Evolutionary conservation across 768 basidiomycete species (phyloP).

Genomic region (Gloeophyllum trabeum): DNA sequence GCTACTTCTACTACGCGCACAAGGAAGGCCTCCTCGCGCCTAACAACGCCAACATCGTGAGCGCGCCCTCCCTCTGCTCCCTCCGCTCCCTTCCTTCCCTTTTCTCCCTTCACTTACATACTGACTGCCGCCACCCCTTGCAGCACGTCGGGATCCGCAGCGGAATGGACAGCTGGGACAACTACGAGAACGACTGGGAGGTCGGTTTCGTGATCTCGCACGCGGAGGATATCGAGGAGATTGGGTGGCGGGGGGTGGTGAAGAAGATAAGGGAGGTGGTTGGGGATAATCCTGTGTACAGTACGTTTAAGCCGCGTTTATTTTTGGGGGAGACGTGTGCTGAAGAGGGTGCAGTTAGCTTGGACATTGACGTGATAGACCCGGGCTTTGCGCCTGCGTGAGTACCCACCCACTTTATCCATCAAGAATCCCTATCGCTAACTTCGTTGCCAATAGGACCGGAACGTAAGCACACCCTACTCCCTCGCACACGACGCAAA

Average conservation of each 20-base stretch:
- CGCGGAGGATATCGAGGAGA: conserved; percentile 22
- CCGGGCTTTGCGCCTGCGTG: conserved; percentile 14
- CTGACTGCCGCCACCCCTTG: background rate
- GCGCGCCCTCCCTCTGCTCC: conserved; percentile 1
- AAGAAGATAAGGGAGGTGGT: conserved; percentile 19
- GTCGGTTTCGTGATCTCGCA: conserved; percentile 20
- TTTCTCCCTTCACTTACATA: background rate
- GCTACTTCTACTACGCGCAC: conserved; percentile 21
- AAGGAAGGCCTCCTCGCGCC: conserved; percentile 20
- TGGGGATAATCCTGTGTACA: conserved; percentile 21
- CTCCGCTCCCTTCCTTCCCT: background rate
- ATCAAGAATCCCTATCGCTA: background rate
- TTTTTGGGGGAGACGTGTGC: background rate
- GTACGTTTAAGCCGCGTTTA: conserved; percentile 5
- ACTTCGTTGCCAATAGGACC: conserved; percentile 8
- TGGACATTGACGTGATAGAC: conserved; percentile 16
- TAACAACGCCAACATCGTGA: conserved; percentile 19
- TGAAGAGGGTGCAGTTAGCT: conserved; percentile 5
- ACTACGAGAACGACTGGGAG: conserved; percentile 18
- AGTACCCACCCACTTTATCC: conserved; percentile 2
- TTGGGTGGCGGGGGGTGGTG: conserved; percentile 19
- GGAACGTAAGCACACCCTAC: no score
- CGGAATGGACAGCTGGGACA: conserved; percentile 14
- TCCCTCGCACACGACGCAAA: no score
- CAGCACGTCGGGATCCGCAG: conserved; percentile 20